Evolutionary conservation across 2,329 filamentous ascomycete genomes (phyloP).

Genomic region (Ophiostoma novo-ulmi): DNA sequence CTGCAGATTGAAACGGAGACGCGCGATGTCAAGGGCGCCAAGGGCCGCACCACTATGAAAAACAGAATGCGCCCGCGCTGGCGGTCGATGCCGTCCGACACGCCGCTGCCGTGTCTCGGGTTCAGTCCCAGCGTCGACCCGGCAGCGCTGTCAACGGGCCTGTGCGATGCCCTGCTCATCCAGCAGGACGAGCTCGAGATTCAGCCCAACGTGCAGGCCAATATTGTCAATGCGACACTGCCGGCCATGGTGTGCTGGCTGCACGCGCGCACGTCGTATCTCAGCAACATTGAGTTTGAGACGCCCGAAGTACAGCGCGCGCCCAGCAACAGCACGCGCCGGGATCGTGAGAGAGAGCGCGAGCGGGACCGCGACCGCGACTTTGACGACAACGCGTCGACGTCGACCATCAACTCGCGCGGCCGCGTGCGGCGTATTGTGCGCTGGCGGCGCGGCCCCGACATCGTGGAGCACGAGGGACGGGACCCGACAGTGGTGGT

Average conservation of each 20-base stretch:
- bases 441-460: slow-evolving; percentile 25
- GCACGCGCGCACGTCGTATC: slow-evolving; percentile 27
- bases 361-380: slow-evolving; percentile 14
- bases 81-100: slow-evolving; percentile 24
- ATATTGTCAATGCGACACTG: slow-evolving; percentile 26
- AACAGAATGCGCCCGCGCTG: slow-evolving; percentile 20
- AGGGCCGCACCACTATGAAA: background rate
- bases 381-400: slow-evolving; percentile 20
- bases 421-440: slow-evolving; percentile 25
- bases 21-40: background rate
- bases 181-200: slow-evolving; percentile 19
- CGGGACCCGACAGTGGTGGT: slow-evolving; percentile 27
- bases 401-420: slow-evolving; percentile 17
- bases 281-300: slow-evolving; percentile 25
- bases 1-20: slow-evolving; percentile 20
- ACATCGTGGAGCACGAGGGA: slow-evolving; percentile 26
- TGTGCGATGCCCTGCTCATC: slow-evolving; percentile 20
- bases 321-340: slow-evolving; percentile 20
- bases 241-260: slow-evolving; percentile 30
- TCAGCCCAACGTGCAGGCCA: slow-evolving; percentile 23
- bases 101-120: slow-evolving; percentile 19
- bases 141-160: slow-evolving; percentile 17
- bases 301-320: slow-evolving; percentile 25
- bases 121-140: slow-evolving; percentile 25
- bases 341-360: background rate